Evolutionary conservation across 257 asterid genomes (phyloP), one percentile per base, ranked within the genome.

Genomic region (Ilex asprella): DNA sequence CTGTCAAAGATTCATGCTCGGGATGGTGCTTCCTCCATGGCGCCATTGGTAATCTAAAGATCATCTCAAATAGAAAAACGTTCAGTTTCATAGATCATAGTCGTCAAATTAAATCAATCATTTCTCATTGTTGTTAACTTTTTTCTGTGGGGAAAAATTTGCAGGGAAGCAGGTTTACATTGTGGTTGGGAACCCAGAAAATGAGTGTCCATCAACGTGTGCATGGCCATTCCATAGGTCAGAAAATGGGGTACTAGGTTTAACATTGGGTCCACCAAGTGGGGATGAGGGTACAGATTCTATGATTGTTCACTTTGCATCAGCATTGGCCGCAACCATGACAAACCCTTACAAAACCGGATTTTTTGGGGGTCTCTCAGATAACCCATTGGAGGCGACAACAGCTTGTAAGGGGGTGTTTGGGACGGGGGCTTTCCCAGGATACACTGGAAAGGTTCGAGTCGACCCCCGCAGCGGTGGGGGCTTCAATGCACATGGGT

Each of bases 241-340:
- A n/a, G 46, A n/a, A 30, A 3, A n/a, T 6, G 21, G 59, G 27
- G 16, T 1, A 12, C 32, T 63, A 31, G 56, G 52, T 44, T 49
- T 50, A 3, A 16, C 31, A 7, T 31, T 63, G 2, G 57, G 21
- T 32, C 67, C 67, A 52, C 67, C 67, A 10, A 63, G 5, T 31
- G 41, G 41, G 41, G 58, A 56, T 56, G 39, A 16, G 7, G 13
- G 16, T 12, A 31, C 12, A 32, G 59, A 29, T 49, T 35, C 51
- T 30, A 31, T 12, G 56, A 63, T 63, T 3, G 56, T 32, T 15
- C 67, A 63, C 52, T 53, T 63, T 15, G 67, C 67, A 1, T 63
- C 67, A 6, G 67, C 67, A 5, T 63, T 63, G 67, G 67, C 59
- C 29, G 50, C 67, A 15, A 63, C 67, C 30, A 12, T 63, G n/a